These are phyloP conservation scores for Coniochaeta sp. DNA, from an alignment of 2,329 filamentous ascomycete genomes.

Conservation along the genomic window DNA sequence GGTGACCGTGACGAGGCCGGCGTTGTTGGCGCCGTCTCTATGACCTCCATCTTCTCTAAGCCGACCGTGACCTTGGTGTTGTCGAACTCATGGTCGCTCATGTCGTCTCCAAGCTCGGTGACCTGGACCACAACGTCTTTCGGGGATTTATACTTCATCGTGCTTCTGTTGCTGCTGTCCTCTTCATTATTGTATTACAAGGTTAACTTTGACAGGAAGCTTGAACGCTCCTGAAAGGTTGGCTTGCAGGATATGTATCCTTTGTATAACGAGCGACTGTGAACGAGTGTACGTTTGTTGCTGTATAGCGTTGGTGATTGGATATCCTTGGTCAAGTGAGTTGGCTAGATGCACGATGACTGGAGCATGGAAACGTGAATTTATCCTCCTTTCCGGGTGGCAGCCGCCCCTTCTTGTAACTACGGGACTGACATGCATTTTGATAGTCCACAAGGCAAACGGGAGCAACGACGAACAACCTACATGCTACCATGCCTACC, in stretches of 20 bases:
- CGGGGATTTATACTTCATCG: neutral
- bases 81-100: neutral
- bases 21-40: neutral
- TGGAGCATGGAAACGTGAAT: neutral
- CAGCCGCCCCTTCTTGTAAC: neutral
- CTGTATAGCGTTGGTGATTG: neutral
- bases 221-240: neutral
- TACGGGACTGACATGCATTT: neutral
- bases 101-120: neutral
- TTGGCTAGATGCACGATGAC: neutral
- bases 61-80: neutral
- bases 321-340: neutral
- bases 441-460: neutral
- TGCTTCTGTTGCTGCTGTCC: neutral
- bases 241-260: neutral
- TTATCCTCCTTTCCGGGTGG: neutral
- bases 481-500: too few relatives aligned
- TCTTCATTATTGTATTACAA: neutral
- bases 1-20: slow-evolving; percentile 5
- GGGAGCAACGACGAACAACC: neutral
- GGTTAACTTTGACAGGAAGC: neutral
- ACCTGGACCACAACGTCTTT: neutral
- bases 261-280: neutral
- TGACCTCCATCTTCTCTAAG: neutral
- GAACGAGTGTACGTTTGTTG: neutral